Conservation (phyloP, 1,284 basidiomycete genomes). For the Moesziomyces aphidis region DNA sequence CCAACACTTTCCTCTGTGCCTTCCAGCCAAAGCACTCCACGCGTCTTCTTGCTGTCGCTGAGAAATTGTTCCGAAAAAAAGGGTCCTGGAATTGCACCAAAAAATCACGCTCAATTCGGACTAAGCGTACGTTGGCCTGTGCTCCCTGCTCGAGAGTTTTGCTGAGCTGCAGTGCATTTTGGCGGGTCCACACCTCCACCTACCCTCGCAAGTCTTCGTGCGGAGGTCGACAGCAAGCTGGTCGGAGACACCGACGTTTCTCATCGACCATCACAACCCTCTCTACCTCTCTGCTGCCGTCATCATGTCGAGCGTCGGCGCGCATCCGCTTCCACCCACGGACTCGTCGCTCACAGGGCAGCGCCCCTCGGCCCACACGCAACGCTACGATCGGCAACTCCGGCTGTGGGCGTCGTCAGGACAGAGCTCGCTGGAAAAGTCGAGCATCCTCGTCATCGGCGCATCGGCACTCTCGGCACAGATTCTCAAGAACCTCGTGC, state of each 20-base stretch:
- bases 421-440: slow-evolving; percentile 87
- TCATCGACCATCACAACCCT: background rate
- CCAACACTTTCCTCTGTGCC: slow-evolving; percentile 21
- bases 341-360: slow-evolving; percentile 34
- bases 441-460: slow-evolving; percentile 83
- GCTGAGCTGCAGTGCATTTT: no score
- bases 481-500: slow-evolving; percentile 92
- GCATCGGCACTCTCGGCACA: slow-evolving; percentile 84
- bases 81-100: background rate
- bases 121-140: background rate
- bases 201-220: no score
- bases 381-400: slow-evolving; percentile 66
- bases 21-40: background rate
- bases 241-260: background rate
- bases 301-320: slow-evolving; percentile 41
- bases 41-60: background rate
- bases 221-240: no score
- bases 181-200: no score
- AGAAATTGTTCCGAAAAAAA: background rate
- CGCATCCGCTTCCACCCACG: slow-evolving; percentile 26
- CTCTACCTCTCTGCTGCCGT: background rate
- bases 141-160: background rate
- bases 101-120: no score
- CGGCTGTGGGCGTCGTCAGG: slow-evolving; percentile 96
- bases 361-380: slow-evolving; percentile 60